Conservation (phyloP, 2,329 filamentous ascomycete genomes). For the Cladosporium colombiae region DNA sequence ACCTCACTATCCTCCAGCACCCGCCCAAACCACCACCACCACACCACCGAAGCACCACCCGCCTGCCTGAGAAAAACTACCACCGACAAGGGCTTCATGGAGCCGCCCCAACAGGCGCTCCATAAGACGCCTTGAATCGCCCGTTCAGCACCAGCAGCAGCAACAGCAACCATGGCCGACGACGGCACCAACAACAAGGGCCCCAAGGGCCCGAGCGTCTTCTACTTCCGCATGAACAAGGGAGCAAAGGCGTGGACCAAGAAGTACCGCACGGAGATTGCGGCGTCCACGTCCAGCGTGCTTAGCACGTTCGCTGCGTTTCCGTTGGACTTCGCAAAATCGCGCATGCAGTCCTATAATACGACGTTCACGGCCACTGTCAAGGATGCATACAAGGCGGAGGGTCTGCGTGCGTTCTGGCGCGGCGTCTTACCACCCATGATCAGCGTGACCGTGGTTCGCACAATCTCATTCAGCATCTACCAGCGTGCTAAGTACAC, state of each 20-base stretch:
- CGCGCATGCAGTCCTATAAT: constrained; percentile 78
- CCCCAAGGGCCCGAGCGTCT: constrained; percentile 21
- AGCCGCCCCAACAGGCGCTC: constrained; percentile 28
- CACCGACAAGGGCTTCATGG: constrained; percentile 26
- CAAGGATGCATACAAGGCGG: constrained; percentile 68
- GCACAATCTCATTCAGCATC: constrained; percentile 76
- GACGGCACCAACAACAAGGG: constrained; percentile 18
- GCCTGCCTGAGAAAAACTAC: not conserved
- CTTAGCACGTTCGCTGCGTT: constrained; percentile 80
- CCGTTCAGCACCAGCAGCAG: constrained; percentile 19
- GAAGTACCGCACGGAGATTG: constrained; percentile 77
- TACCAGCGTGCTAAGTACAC: constrained; percentile 76
- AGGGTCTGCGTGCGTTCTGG: constrained; percentile 54
- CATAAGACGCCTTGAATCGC: constrained; percentile 35
- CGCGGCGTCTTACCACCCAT: constrained; percentile 72
- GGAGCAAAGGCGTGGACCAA: constrained; percentile 63
- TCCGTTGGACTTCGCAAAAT: constrained; percentile 86
- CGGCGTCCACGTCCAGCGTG: constrained; percentile 74
- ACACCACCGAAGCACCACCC: not conserved
- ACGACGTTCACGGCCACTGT: constrained; percentile 61
- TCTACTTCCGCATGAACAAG: constrained; percentile 39
- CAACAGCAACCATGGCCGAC: constrained; percentile 28
- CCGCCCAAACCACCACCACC: not conserved
- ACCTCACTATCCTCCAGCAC: not conserved
- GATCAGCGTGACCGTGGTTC: constrained; percentile 73